Base-by-base conservation (phyloP, 2,329 filamentous ascomycete species). In the Leptodontidium sp. region DNA sequence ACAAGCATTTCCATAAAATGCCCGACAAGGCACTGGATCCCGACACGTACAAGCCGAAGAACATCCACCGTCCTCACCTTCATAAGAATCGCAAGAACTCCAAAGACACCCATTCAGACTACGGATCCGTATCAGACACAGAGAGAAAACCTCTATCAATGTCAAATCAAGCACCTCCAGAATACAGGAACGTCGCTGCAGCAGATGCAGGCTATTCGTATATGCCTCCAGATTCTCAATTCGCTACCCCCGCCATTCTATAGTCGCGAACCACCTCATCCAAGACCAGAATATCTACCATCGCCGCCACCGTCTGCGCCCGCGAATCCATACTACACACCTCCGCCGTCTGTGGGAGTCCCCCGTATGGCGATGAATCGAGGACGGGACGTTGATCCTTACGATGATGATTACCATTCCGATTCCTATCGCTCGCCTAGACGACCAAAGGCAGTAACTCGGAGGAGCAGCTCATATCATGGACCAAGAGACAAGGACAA, bases 1-100 rank as follows among this genome's bases (percentile, higher is more conserved):
- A 75, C 67, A 73, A 72, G 40, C 68, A 73, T 45, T 75, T 73
- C 40, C 21, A 76, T 40, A 72, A 65, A 58, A 14, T 76, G 6
- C 75, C 74, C 2, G 66, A 75, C 45, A 70, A 71, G 35, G 69
- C 66, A 17, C 68, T 77, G 2, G 58, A 73, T 17, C 53, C 29
- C 26, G 26, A 70, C 3, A 71, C 75, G 11, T 76, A 75, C 53
- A 69, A 71, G 15, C 72, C 72, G 1, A 73, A 66, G n/a, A 61
- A 68, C 9, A 55, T 40, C 14, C 50, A 52, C 45, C 3, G 29
- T 24, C 43, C 32, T 6, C 21, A 26, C 21, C 64, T 32, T n/a
- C 50, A 61, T n/a, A 66, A 49, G 57, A 63, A 29, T 61, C 63
- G 43, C 67, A 64, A 55, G 50, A 38, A 38, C 38, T 68, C 67